These are phyloP conservation scores for Penicillium bialowiezense DNA, from an alignment of 495 filamentous ascomycete genomes.

Conservation along the genomic window DNA sequence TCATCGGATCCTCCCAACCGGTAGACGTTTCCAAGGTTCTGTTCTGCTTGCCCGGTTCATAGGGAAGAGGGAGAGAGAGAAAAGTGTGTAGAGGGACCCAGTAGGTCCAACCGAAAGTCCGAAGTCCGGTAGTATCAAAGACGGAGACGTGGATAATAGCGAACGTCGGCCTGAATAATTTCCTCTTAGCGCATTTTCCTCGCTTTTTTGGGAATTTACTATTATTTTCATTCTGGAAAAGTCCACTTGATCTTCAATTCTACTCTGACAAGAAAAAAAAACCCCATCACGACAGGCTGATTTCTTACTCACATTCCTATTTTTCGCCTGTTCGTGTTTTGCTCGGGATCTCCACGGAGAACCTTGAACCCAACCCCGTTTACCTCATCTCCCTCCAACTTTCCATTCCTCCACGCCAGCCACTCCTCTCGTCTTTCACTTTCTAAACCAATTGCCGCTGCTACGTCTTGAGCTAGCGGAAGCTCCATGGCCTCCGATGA, in stretches of 20 bases:
- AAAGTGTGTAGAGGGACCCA: too few species aligned
- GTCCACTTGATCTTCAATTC: conserved; percentile 5
- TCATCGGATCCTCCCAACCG: conserved; percentile 22
- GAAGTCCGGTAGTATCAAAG: neutral
- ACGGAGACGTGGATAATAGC: neutral
- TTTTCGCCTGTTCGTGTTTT: conserved; percentile 4
- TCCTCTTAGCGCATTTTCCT: conserved; percentile 2
- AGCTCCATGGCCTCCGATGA: conserved; percentile 47
- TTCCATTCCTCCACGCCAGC: conserved; percentile 1
- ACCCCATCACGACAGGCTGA: too few species aligned
- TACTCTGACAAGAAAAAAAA: too few species aligned
- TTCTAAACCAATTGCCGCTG: conserved; percentile 24
- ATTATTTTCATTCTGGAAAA: neutral
- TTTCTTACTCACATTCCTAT: neutral
- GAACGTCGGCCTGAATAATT: conserved; percentile 1
- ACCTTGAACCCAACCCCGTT: conserved; percentile 18
- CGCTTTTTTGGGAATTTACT: neutral
- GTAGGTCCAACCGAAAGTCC: neutral
- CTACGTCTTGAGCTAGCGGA: conserved; percentile 36
- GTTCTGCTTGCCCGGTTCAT: too few species aligned
- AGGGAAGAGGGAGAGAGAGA: too few species aligned
- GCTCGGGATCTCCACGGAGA: conserved; percentile 18
- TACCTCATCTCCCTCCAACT: conserved; percentile 18
- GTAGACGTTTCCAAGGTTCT: too few species aligned
- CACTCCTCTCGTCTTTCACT: too few species aligned